A percentile compares a stretch with the other conserved stretches of the same genome.
phyloP scores from a whole-genome alignment of 257 asterid genomes.

The Penstemon newberryi region DNA sequence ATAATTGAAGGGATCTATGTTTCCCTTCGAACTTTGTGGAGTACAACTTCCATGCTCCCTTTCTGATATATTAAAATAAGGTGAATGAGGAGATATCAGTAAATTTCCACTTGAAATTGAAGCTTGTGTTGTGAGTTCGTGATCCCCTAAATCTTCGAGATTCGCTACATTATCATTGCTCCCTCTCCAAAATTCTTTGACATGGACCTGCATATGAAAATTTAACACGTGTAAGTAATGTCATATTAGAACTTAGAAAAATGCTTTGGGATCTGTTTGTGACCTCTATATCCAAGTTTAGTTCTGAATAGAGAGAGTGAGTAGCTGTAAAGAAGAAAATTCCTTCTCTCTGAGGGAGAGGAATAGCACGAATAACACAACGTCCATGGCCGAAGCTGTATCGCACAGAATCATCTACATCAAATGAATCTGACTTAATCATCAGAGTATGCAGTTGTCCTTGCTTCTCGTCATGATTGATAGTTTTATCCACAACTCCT shows the following conservation, averaged over 20 bases:
- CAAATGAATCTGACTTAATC: constrained; percentile 39
- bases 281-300: constrained; percentile 55
- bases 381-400: constrained; percentile 56
- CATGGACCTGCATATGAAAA: constrained; percentile 41
- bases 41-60: constrained; percentile 10
- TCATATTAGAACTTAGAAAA: background rate
- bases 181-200: constrained; percentile 20
- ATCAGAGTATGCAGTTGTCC: constrained; percentile 56
- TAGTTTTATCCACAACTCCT: constrained; percentile 56
- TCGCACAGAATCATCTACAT: constrained; percentile 43
- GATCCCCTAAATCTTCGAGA: constrained; percentile 18
- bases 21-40: constrained; percentile 17
- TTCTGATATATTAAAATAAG: constrained; percentile 17
- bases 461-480: constrained; percentile 45
- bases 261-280: background rate
- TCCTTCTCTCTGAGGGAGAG: constrained; percentile 52
- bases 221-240: background rate
- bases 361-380: constrained; percentile 52
- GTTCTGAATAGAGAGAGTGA: constrained; percentile 60
- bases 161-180: background rate
- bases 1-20: constrained; percentile 7
- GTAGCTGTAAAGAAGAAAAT: constrained; percentile 42
- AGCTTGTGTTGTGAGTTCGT: background rate
- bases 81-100: constrained; percentile 11
- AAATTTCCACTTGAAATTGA: background rate